Base-by-base conservation (phyloP, 257 asterid genomes). In the Petunia secreta region DNA sequence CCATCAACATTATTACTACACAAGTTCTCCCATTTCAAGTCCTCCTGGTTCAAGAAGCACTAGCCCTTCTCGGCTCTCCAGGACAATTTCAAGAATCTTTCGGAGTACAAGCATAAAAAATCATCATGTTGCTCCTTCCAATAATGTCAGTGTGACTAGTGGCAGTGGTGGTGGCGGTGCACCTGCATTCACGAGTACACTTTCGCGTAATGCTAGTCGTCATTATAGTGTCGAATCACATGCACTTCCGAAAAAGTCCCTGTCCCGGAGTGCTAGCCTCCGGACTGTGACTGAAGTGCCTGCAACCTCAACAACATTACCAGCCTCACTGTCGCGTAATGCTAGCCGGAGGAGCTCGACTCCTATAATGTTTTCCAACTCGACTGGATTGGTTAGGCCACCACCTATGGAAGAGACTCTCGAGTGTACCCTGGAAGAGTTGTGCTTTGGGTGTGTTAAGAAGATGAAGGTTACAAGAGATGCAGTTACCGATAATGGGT, bases 391-490 rank as follows among this genome's bases (percentile, higher is more conserved):
- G 57, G 41, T 89, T n/a, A 94, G 88, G 67, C 97, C 93, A 1
- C 87, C 92, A 1, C 79, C 95, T 1, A 84, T 84, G 84, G 92
- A 86, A 79, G 59, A 76, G 82, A 88, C 86, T 54, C 90, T 94
- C 4, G 92, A 94, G 0, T 94, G 98, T 87, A 89, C 92, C 36
- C 92, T 94, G 10, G 95, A 94, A 78, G 97, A 94, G 84, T 86
- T 92, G 46, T 94, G 97, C 67, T 94, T 91, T 53, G 97, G 97
- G 40, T 87, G 95, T 82, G 54, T 87, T 79, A 92, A 91, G 91
- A 88, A 88, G 87, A 87, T 90, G 57, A 83, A 67, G 75, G 85
- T 90, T 83, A 85, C 87, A 25, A 89, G 91, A 83, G 89, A 89
- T 25, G 82, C 88, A 0, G 75, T 89, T 34, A 83, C 85, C 9